Evolutionary conservation across 495 filamentous ascomycete species (phyloP).

Genomic region (Copromyces sp.): DNA sequence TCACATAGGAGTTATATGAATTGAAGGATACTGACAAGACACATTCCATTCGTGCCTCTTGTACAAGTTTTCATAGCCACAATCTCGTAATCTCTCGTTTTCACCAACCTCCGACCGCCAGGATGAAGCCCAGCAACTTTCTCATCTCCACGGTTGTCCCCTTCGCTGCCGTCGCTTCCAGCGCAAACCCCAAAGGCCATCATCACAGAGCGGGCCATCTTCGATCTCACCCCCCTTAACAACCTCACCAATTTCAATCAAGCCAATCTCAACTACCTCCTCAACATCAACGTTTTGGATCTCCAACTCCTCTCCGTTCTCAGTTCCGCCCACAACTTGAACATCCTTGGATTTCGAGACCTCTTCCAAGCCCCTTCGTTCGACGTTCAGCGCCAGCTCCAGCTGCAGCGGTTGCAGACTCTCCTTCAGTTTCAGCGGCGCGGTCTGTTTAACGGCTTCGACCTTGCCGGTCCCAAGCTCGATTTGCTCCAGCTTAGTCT

Average conservation of each 20-base stretch:
- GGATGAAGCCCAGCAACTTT: slow-evolving; percentile 36
- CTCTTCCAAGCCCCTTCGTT: slow-evolving; percentile 30
- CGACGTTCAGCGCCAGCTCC: slow-evolving; percentile 29
- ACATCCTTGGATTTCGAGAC: slow-evolving; percentile 27
- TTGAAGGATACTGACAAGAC: neutral
- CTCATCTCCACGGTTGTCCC: slow-evolving; percentile 31
- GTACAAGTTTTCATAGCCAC: neutral
- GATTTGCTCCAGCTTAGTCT: slow-evolving; percentile 31
- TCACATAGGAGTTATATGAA: neutral
- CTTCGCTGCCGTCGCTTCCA: slow-evolving; percentile 28
- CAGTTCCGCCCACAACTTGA: slow-evolving; percentile 31
- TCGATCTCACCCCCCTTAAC: slow-evolving; percentile 31
- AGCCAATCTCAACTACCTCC: slow-evolving; percentile 37
- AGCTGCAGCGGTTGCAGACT: slow-evolving; percentile 34
- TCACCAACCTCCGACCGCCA: slow-evolving; percentile 19
- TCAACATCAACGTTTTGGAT: slow-evolving; percentile 34
- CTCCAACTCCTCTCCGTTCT: slow-evolving; percentile 30
- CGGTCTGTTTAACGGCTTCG: slow-evolving; percentile 36
- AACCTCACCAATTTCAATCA: slow-evolving; percentile 30
- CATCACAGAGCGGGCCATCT: slow-evolving; percentile 18
- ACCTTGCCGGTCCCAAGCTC: slow-evolving; percentile 29
- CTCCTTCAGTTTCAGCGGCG: slow-evolving; percentile 31
- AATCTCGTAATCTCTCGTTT: neutral
- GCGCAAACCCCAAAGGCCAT: slow-evolving; percentile 14
- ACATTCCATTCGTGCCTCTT: neutral